Evolutionary conservation across 345 rosid genomes (phyloP).

Genomic region (Sisymbrium irio): DNA sequence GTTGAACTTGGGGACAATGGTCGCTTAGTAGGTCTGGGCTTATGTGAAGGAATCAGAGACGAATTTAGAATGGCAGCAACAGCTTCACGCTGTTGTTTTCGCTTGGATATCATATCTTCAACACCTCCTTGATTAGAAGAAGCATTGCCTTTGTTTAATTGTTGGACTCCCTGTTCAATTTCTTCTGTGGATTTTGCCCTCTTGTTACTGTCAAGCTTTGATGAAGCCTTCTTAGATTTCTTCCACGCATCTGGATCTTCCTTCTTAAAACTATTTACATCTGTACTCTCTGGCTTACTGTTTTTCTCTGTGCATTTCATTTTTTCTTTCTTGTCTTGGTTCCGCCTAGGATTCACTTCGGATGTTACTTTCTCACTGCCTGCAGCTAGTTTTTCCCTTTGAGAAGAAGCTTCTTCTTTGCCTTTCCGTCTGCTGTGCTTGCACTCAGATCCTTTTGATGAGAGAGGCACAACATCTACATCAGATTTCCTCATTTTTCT

Average conservation of each 20-base stretch:
- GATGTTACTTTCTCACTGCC: conserved; percentile 31
- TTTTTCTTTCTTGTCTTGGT: conserved; percentile 33
- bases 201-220: conserved; percentile 24
- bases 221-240: conserved; percentile 41
- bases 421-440: conserved; percentile 34
- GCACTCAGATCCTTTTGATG: conserved; percentile 30
- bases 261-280: conserved; percentile 25
- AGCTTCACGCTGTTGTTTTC: conserved; percentile 83
- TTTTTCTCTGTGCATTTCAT: conserved; percentile 29
- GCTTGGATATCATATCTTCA: conserved; percentile 51
- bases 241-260: conserved; percentile 32
- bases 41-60: conserved; percentile 75
- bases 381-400: conserved; percentile 33
- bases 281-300: conserved; percentile 13
- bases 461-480: conserved; percentile 26
- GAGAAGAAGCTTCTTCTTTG: conserved; percentile 37
- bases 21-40: conserved; percentile 58
- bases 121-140: conserved; percentile 39
- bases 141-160: conserved; percentile 26
- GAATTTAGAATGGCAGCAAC: conserved; percentile 82
- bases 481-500: conserved; percentile 28
- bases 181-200: conserved; percentile 33
- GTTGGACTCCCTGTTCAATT: conserved; percentile 35
- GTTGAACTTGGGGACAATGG: conserved; percentile 47
- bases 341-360: conserved; percentile 28